Evolutionary conservation across 495 filamentous ascomycete genomes (phyloP).

Genomic region (Articulospora tetracladia): DNA sequence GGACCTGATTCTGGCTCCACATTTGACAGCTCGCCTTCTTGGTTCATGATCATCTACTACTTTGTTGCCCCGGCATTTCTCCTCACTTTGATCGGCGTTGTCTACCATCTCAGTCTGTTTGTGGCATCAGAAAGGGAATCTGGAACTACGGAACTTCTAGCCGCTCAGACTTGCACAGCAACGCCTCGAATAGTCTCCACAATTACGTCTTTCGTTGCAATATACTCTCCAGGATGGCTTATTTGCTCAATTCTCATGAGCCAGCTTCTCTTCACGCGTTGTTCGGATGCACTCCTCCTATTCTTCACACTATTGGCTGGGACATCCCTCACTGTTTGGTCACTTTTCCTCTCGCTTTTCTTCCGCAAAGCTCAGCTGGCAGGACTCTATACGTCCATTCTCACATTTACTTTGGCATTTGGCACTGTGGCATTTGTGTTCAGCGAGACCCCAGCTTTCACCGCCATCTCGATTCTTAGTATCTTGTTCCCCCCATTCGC

Average conservation of each 20-base stretch:
- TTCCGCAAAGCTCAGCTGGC: constrained; percentile 46
- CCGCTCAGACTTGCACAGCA: constrained; percentile 17
- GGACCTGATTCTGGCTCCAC: background rate
- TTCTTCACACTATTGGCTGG: constrained; percentile 37
- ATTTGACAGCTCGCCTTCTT: background rate
- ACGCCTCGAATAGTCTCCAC: constrained; percentile 19
- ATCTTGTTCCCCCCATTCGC: constrained; percentile 16
- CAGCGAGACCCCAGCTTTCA: background rate
- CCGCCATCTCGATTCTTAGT: constrained; percentile 5
- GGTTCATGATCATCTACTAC: constrained; percentile 4
- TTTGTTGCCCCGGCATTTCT: constrained; percentile 20
- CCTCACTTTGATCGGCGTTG: constrained; percentile 19
- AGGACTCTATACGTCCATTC: constrained; percentile 38
- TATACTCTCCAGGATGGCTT: constrained; percentile 42
- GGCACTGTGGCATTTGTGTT: constrained; percentile 22
- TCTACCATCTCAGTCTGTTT: constrained; percentile 18
- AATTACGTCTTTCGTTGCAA: constrained; percentile 33
- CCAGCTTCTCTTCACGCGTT: constrained; percentile 32
- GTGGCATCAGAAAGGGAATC: constrained; percentile 19
- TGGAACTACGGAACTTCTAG: constrained; percentile 18
- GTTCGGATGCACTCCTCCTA: constrained; percentile 33
- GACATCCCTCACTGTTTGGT: constrained; percentile 34
- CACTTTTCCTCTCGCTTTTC: constrained; percentile 37
- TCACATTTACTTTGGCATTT: constrained; percentile 37
- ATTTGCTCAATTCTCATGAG: constrained; percentile 34